Conservation (phyloP, 2,329 filamentous ascomycete genomes). For the Boeremia exigua region DNA sequence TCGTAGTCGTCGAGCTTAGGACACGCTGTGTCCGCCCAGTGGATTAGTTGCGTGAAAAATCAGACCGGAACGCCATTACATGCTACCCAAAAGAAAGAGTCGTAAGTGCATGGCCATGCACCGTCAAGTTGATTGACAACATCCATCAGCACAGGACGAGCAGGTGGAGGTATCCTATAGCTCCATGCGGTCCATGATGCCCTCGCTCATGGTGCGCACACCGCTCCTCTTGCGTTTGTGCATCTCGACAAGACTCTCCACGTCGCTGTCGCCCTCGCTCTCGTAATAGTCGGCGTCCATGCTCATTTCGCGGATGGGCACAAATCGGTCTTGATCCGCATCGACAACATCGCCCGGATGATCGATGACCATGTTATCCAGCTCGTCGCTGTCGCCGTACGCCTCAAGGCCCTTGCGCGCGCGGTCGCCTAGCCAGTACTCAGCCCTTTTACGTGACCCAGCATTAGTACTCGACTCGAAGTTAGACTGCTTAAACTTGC, state of each 20-base stretch:
- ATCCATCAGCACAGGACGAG: not conserved
- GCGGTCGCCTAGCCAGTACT: slow-evolving; percentile 83
- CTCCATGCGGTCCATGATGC: slow-evolving; percentile 61
- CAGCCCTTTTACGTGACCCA: slow-evolving; percentile 78
- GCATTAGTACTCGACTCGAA: slow-evolving; percentile 56
- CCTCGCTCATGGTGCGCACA: slow-evolving; percentile 60
- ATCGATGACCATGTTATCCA: slow-evolving; percentile 49
- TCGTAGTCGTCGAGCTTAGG: slow-evolving; percentile 20
- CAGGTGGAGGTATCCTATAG: slow-evolving; percentile 41
- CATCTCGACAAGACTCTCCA: slow-evolving; percentile 37
- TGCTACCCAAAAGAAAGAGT: slow-evolving; percentile 7
- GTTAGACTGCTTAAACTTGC: slow-evolving; percentile 51
- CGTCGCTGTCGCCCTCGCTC: slow-evolving; percentile 43
- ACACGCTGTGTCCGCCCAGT: slow-evolving; percentile 11
- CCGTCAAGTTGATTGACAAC: slow-evolving; percentile 15
- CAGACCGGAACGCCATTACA: slow-evolving; percentile 8
- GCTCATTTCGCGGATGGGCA: slow-evolving; percentile 39
- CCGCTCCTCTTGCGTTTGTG: slow-evolving; percentile 52
- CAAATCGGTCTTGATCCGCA: slow-evolving; percentile 48
- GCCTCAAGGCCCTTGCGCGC: slow-evolving; percentile 54
- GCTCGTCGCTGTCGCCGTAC: slow-evolving; percentile 54
- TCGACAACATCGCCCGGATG: slow-evolving; percentile 48
- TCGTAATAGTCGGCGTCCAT: slow-evolving; percentile 40
- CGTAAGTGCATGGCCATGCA: slow-evolving; percentile 13
- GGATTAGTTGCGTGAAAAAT: slow-evolving; percentile 1